Evolutionary conservation across 768 basidiomycete species (phyloP), one percentile per base, ranked within the genome.

Genomic region (Leucocoprinus leucothites): DNA sequence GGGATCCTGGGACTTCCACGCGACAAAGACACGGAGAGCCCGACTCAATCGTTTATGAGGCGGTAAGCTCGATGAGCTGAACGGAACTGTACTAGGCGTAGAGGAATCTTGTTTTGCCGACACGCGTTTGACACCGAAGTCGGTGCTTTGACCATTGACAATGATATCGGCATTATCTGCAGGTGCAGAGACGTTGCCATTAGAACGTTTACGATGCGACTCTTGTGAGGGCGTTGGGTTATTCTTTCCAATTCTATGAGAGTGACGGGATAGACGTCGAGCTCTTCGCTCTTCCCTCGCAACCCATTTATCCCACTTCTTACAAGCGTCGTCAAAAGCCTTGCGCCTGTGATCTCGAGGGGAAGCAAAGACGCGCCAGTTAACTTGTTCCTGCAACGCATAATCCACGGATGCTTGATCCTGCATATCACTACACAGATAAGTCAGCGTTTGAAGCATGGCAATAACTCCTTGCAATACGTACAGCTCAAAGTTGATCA

Each of bases 401-500:
- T 65, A 63, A 28, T 74, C 73, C 5, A 84, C 64, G 7, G 72
- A 71, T 60, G 81, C 81, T 61, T 78, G 76, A 58, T 85, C 81
- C 58, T 77, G 72, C 86, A 87, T 87, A 64, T 86, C 86, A 64
- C 85, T 88, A 24, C 16, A 58, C 25, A 51, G 48, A 48, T 43
- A 36, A 55, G 42, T 56, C 35, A 52, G 46, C 47, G 40, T 60
- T 25, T 41, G n/a, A 14, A 41, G 38, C 19, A 31, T 13, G 1
- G 18, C 11, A 58, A 11, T 11, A 49, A 7, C 24, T n/a, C 31
- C 48, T 46, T 19, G 57, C 43, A 58, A 14, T 11, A 75, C 86
- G 67, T 63, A 87, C 87, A 86, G 65, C 34, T 85, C 79, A 59
- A 87, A 89, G 56, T 77, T 73, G 36, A 64, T 68, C 57, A 88